Evolutionary conservation across 306 rosid genomes (phyloP).

Genomic region (Carpinus viminea): DNA sequence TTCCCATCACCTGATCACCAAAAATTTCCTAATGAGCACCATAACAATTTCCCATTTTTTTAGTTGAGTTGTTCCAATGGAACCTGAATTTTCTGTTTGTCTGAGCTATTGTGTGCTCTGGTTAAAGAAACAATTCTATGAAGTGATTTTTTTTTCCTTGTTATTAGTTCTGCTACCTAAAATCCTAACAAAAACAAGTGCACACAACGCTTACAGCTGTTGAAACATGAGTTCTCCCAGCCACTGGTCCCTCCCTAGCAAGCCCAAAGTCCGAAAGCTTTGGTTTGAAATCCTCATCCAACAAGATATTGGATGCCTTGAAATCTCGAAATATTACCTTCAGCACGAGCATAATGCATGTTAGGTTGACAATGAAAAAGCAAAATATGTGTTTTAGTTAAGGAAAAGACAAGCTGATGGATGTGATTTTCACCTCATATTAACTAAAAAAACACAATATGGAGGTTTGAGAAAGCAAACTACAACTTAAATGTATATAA

Average conservation of each 20-base stretch:
- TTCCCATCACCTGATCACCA: constrained; percentile 69
- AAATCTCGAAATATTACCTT: constrained; percentile 83
- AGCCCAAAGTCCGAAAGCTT: constrained; percentile 93
- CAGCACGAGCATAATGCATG: constrained; percentile 12
- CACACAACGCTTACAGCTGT: constrained; percentile 69
- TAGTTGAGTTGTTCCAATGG: not conserved
- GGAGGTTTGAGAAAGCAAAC: not conserved
- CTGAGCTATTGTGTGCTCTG: too few relatives aligned
- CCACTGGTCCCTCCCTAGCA: constrained; percentile 81
- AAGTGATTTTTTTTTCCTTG: too few relatives aligned
- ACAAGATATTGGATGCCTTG: constrained; percentile 66
- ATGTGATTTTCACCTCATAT: too few relatives aligned
- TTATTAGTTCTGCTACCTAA: not conserved
- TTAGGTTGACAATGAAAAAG: not conserved
- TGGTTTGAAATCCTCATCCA: constrained; percentile 69
- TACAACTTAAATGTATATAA: too few relatives aligned
- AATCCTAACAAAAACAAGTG: constrained; percentile 8
- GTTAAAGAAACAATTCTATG: too few relatives aligned
- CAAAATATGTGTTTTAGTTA: too few relatives aligned
- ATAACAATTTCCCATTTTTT: constrained; percentile 1
- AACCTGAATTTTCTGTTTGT: not conserved
- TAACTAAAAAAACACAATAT: too few relatives aligned
- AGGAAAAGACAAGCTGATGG: too few relatives aligned
- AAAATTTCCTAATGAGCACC: not conserved
- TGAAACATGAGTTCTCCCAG: constrained; percentile 80